phyloP scores from a whole-genome alignment of 176 grass and related monocot genomes.

The Oryza coarctata region DNA sequence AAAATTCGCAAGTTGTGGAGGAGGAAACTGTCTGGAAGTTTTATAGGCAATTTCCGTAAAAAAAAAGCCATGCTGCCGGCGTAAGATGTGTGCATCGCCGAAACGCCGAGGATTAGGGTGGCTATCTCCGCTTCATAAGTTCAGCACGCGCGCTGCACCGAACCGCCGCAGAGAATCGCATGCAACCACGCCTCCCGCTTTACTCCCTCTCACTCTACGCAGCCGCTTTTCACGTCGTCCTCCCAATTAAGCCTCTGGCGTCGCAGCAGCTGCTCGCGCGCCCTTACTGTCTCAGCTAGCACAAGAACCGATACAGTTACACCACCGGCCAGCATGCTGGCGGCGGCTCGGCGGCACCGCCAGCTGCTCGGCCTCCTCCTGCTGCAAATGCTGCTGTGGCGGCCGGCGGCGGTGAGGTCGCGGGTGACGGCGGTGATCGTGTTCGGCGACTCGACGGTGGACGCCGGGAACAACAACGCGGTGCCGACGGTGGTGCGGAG shows the following conservation, averaged over 20 bases:
- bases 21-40: no score
- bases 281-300: neutral
- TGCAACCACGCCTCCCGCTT: conserved; percentile 9
- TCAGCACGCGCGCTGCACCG: neutral
- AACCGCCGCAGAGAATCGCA: neutral
- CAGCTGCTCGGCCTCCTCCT: neutral
- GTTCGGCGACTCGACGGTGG: conserved; percentile 73
- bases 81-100: no score
- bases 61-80: no score
- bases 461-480: conserved; percentile 69
- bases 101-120: no score
- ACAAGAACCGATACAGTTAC: neutral
- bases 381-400: neutral
- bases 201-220: neutral
- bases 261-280: neutral
- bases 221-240: conserved; percentile 22
- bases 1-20: no score
- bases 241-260: neutral
- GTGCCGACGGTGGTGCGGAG: conserved; percentile 37
- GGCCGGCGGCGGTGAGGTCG: neutral
- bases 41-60: no score
- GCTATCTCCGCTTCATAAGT: no score
- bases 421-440: conserved; percentile 57
- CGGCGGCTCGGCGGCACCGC: neutral
- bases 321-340: neutral